Base-by-base conservation (phyloP, 1,284 basidiomycete genomes). In the Apiotrichum veenhuisii region DNA sequence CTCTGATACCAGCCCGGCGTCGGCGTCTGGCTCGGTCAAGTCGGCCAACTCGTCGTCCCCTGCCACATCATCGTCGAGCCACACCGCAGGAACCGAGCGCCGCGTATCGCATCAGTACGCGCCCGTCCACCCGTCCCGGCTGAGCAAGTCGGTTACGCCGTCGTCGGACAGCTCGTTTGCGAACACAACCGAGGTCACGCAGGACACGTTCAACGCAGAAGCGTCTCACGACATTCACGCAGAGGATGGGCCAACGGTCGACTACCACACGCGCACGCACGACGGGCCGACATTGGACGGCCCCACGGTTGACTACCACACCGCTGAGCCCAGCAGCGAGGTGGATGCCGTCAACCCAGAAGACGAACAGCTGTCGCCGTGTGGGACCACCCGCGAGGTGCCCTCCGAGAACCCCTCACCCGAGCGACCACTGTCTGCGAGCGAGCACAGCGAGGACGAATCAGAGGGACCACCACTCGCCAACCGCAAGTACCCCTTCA, bases 401-500 rank as follows among this genome's bases (percentile, higher is more conserved):
- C 18, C 26, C 9, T 48, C 46, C 9, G 34, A 15, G 20, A 23
- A 48, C 20, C 22, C 46, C 2, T 48, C 46, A 4, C 46, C 46
- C 23, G 46, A 36, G 33, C 46, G 44, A 27, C 15, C 34, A 17
- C 37, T 15, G 17, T 23, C 36, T 14, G 36, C 25, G 2, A 5
- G 5, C 14, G 25, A 41, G n/a, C n/a, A 23, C 15, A 9, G 34
- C 14, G 27, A 45, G 8, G 20, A 14, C 41, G 18, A 33, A n/a
- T n/a, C n/a, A n/a, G n/a, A n/a, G n/a, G 30, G 30, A 20, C 66
- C 67, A 8, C 65, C 69, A 4, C 67, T 76, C 56, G 69, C 72
- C 30, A 41, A 38, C 18, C 69, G 76, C 62, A 79, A 81, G 17
- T 85, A 84, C 66, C 82, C 84, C 52, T 92, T 92, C 72, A 90